These are phyloP conservation scores for Alternaria sp. DNA, from an alignment of 2,329 filamentous ascomycete species.

Conservation along the genomic window DNA sequence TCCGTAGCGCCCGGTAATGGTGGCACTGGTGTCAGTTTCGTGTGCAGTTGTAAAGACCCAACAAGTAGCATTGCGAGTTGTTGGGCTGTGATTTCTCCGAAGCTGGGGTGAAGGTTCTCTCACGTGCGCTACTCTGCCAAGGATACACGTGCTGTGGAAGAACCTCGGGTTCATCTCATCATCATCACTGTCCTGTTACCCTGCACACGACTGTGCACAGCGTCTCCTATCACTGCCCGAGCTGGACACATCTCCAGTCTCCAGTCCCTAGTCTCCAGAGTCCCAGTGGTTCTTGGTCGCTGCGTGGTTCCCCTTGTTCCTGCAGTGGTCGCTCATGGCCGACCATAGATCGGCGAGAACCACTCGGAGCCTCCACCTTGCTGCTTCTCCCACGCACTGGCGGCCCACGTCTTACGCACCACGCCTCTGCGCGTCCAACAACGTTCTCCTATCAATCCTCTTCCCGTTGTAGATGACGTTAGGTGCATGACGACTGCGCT, in stretches of 20 bases:
- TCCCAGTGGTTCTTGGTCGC: slow-evolving; percentile 4
- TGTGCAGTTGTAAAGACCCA: background rate
- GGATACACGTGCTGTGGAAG: background rate
- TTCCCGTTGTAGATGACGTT: slow-evolving; percentile 10
- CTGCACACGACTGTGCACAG: background rate
- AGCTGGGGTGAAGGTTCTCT: background rate
- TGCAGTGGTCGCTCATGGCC: slow-evolving; percentile 26
- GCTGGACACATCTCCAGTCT: background rate
- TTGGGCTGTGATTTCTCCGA: background rate
- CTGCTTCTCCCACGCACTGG: slow-evolving; percentile 7
- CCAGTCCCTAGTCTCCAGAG: background rate
- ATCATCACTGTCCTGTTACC: background rate
- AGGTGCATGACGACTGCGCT: slow-evolving; percentile 8
- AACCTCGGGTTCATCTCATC: background rate
- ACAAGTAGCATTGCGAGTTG: background rate
- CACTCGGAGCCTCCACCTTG: slow-evolving; percentile 23
- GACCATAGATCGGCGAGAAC: slow-evolving; percentile 25
- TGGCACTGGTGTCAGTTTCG: background rate
- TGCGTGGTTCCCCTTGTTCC: slow-evolving; percentile 18
- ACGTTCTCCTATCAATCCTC: background rate
- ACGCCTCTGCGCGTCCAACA: slow-evolving; percentile 2
- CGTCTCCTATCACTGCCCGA: background rate
- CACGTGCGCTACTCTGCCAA: background rate
- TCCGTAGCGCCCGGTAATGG: slow-evolving; percentile 8
- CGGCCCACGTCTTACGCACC: slow-evolving; percentile 25